Base-by-base conservation (phyloP, 352 stramenopile species). In the Globisporangium ultimum region DNA sequence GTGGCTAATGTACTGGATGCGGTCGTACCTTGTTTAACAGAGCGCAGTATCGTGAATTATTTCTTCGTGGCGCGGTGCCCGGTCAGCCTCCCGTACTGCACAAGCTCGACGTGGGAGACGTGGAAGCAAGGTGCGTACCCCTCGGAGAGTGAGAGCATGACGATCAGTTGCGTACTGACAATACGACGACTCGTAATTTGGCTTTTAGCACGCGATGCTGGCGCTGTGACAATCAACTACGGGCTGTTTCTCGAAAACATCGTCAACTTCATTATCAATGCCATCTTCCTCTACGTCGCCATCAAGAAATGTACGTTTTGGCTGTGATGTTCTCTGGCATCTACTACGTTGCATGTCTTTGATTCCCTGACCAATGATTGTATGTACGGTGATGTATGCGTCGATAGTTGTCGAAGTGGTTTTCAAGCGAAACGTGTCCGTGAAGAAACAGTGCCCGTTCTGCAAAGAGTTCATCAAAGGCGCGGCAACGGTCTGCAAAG, bases 391-490 rank as follows among this genome's bases (percentile, higher is more conserved):
- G 6, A 49, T 53, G 11, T 24, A 45, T 28, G 3, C 22, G 15
- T 9, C 2, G 7, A 10, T 41, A 85, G 75, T 74, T 15, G 64
- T 88, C 7, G 80, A 87, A 24, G 54, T 85, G 32, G 61, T 88
- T 13, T 88, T 89, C 63, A 69, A 87, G 46, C 75, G 78, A 42
- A 83, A 78, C 42, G 76, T 89, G 24, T 67, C 73, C 7, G 70
- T 85, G 36, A 86, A 87, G 53, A 83, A 83, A 42, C 76, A 85
- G 58, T 89, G 80, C 63, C 70, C 66, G 5, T 80, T 72, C 43
- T 89, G 80, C 63, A 88, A 87, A 48, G 80, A 89, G 56, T 87
- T 84, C 53, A 68, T 89, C 54, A 82, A 84, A 41, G 80, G 80
- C 3, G 74, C 70, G 12, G 80, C 80, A 15, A 61, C 55, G 1